These are phyloP conservation scores for Debaryomyces prosopidis DNA, from an alignment of 805 yeast species.

Conservation along the genomic window DNA sequence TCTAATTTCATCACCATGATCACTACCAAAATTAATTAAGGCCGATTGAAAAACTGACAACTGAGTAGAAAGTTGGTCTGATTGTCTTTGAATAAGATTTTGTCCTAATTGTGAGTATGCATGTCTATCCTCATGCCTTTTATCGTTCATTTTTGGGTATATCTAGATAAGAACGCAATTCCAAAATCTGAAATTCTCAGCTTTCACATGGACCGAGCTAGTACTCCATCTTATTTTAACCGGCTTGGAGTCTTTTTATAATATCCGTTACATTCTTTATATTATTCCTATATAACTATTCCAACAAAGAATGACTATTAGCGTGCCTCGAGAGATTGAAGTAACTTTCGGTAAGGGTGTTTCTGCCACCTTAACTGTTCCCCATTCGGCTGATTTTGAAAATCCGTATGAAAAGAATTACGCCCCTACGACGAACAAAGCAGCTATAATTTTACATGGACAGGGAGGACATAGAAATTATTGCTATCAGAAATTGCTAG, in stretches of 20 bases:
- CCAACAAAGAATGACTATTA: background rate
- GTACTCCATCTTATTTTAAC: too few relatives aligned
- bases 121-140: constrained; percentile 17
- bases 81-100: constrained; percentile 51
- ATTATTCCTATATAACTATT: too few relatives aligned
- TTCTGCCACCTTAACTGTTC: constrained; percentile 38
- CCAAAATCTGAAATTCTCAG: too few relatives aligned
- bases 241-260: too few relatives aligned
- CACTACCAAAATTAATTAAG: constrained; percentile 69
- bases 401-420: constrained; percentile 23
- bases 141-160: background rate
- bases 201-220: too few relatives aligned
- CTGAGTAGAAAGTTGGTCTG: constrained; percentile 66
- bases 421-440: constrained; percentile 46
- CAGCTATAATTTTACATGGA: constrained; percentile 76
- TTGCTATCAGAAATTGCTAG: constrained; percentile 66
- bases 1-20: constrained; percentile 67
- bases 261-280: too few relatives aligned
- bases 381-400: constrained; percentile 28
- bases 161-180: too few relatives aligned
- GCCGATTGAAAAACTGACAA: constrained; percentile 76
- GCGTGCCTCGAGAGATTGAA: constrained; percentile 33
- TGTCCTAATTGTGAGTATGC: constrained; percentile 53
- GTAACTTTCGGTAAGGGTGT: constrained; percentile 37
- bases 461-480: constrained; percentile 82